These are phyloP conservation scores for Macrotyloma uniflorum DNA, from an alignment of 306 rosid species.

Conservation along the genomic window DNA sequence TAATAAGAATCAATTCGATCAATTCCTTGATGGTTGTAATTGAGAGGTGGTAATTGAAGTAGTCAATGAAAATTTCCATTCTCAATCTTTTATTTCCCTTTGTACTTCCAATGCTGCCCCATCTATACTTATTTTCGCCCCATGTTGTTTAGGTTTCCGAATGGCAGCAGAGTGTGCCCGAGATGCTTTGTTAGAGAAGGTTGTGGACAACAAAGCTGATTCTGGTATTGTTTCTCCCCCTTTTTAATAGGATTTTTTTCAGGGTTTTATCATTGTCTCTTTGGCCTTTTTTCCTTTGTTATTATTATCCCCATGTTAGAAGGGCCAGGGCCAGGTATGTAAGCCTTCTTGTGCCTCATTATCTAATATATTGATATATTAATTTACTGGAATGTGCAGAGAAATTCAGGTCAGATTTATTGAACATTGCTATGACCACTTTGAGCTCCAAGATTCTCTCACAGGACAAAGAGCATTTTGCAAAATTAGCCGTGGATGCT, in stretches of 20 bases:
- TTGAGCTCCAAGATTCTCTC: constrained; percentile 97
- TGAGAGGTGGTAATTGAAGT: neutral
- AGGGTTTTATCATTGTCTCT: neutral
- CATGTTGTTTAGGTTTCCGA: constrained; percentile 70
- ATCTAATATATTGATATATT: constrained; percentile 21
- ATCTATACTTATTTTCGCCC: neutral
- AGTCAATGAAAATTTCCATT: neutral
- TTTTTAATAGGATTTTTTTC: constrained; percentile 1
- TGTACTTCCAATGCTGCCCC: neutral
- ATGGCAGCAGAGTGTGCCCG: constrained; percentile 97
- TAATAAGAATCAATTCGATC: neutral
- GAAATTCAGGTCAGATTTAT: constrained; percentile 82
- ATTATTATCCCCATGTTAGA: neutral
- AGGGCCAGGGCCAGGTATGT: neutral
- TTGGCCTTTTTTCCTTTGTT: neutral
- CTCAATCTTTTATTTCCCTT: neutral
- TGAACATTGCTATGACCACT: constrained; percentile 98
- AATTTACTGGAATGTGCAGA: constrained; percentile 53
- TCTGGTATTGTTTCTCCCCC: constrained; percentile 50
- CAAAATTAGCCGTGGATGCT: constrained; percentile 90
- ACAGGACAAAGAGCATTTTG: constrained; percentile 95
- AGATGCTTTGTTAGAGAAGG: constrained; percentile 73
- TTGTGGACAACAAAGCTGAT: constrained; percentile 84
- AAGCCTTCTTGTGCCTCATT: neutral
- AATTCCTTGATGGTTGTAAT: constrained; percentile 12